These are phyloP conservation scores for Ustilago xerochloae DNA, from an alignment of 1,284 basidiomycete species.

Conservation along the genomic window DNA sequence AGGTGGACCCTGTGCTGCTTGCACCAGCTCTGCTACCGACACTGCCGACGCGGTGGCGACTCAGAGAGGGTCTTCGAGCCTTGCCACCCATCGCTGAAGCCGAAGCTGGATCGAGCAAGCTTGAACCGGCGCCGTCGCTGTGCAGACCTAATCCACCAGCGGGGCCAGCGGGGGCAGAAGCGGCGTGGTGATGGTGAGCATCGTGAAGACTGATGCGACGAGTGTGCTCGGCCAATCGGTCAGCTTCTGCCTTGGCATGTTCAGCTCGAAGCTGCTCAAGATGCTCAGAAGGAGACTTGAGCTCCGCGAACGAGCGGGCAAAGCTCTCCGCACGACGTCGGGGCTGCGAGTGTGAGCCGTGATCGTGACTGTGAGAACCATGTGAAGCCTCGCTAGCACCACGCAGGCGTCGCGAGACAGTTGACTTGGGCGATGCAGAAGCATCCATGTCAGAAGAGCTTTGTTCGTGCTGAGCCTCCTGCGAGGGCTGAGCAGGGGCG, in stretches of 20 bases:
- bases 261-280: constrained; percentile 41
- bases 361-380: neutral
- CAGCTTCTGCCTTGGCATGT: constrained; percentile 23
- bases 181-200: neutral
- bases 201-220: constrained; percentile 24
- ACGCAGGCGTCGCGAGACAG: constrained; percentile 13
- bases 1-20: constrained; percentile 26
- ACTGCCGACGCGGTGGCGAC: constrained; percentile 15
- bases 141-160: constrained; percentile 21
- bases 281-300: constrained; percentile 34
- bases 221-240: constrained; percentile 20
- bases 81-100: neutral
- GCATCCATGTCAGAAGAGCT: neutral
- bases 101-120: constrained; percentile 9
- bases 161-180: constrained; percentile 16
- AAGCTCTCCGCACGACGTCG: constrained; percentile 45
- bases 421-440: constrained; percentile 6
- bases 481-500: neutral
- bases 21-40: constrained; percentile 1
- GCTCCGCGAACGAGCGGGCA: constrained; percentile 47
- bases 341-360: constrained; percentile 3
- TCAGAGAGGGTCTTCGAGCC: neutral
- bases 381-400: constrained; percentile 27
- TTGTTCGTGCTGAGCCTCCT: constrained; percentile 1
- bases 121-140: neutral